These are phyloP conservation scores for Ascobolus immersus DNA, from an alignment of 495 filamentous ascomycete genomes.

Conservation along the genomic window DNA sequence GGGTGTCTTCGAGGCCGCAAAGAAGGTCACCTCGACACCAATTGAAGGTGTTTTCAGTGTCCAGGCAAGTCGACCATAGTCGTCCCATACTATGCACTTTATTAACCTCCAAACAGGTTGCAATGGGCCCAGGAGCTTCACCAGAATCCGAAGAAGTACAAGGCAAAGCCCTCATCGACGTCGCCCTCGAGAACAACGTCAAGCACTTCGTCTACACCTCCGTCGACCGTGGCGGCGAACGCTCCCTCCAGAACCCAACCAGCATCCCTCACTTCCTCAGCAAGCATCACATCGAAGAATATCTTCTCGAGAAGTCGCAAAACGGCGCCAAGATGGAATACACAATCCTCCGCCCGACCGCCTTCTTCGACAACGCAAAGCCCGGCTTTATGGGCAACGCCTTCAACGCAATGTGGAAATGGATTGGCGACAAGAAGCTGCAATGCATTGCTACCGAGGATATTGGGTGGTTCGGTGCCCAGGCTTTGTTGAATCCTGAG, in stretches of 20 bases:
- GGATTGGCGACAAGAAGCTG: slow-evolving; percentile 22
- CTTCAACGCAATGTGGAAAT: slow-evolving; percentile 29
- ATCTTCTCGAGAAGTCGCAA: slow-evolving; percentile 24
- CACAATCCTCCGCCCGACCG: slow-evolving; percentile 36
- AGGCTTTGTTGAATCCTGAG: slow-evolving; percentile 26
- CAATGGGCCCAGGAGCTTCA: slow-evolving; percentile 22
- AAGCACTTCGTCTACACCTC: slow-evolving; percentile 39
- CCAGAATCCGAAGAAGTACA: slow-evolving; percentile 30
- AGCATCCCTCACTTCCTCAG: slow-evolving; percentile 33
- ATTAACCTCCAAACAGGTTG: no score
- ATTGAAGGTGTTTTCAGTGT: slow-evolving; percentile 30
- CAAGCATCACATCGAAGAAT: slow-evolving; percentile 39
- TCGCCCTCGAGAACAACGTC: slow-evolving; percentile 29
- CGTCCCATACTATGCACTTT: slow-evolving; percentile 13
- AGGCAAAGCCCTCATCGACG: slow-evolving; percentile 36
- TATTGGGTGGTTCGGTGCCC: slow-evolving; percentile 38
- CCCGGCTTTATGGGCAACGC: slow-evolving; percentile 33
- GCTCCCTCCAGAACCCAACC: slow-evolving; percentile 30
- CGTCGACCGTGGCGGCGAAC: slow-evolving; percentile 40
- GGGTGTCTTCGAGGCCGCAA: slow-evolving; percentile 27
- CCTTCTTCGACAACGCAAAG: slow-evolving; percentile 41
- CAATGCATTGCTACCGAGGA: slow-evolving; percentile 33
- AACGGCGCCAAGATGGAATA: slow-evolving; percentile 24
- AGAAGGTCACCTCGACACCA: slow-evolving; percentile 19
- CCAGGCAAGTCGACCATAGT: slow-evolving; percentile 18